These are phyloP conservation scores for Trypethelium eluteriae DNA, from an alignment of 495 filamentous ascomycete genomes.

Conservation along the genomic window DNA sequence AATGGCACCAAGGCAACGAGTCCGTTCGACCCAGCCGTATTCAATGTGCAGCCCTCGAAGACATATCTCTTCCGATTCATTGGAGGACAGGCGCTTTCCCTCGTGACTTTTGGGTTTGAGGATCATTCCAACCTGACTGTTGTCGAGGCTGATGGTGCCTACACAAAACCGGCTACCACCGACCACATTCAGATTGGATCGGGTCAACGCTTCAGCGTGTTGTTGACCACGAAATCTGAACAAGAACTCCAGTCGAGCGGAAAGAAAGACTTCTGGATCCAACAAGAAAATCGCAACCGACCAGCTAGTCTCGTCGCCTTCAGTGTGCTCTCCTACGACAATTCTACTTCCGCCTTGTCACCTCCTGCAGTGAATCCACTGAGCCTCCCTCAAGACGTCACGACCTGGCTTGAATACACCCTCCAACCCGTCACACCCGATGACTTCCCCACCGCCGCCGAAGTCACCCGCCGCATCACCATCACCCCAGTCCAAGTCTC, in stretches of 20 bases:
- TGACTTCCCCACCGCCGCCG: conserved; percentile 41
- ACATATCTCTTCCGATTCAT: conserved; percentile 53
- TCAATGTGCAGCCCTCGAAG: conserved; percentile 49
- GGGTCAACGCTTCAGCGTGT: conserved; percentile 51
- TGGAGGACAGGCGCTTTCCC: conserved; percentile 46
- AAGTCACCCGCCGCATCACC: conserved; percentile 49
- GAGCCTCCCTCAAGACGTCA: conserved; percentile 36
- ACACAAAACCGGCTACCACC: conserved; percentile 44
- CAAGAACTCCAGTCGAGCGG: conserved; percentile 20
- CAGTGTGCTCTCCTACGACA: conserved; percentile 46
- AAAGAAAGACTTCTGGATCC: conserved; percentile 46
- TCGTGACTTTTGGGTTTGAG: conserved; percentile 45
- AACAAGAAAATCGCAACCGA: conserved; percentile 47
- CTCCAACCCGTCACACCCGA: conserved; percentile 39
- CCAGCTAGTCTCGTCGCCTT: conserved; percentile 41
- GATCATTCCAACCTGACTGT: conserved; percentile 44
- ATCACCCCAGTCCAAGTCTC: conserved; percentile 42
- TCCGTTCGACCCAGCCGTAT: conserved; percentile 27
- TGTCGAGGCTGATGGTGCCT: conserved; percentile 50
- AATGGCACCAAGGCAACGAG: conserved; percentile 10
- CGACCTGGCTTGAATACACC: conserved; percentile 48
- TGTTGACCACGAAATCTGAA: conserved; percentile 42
- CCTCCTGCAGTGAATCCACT: conserved; percentile 33
- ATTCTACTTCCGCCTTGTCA: conserved; percentile 24
- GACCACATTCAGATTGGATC: conserved; percentile 46